Conservation (phyloP, 192 early-diverging fungal genomes). For the Backusella macrospora region DNA sequence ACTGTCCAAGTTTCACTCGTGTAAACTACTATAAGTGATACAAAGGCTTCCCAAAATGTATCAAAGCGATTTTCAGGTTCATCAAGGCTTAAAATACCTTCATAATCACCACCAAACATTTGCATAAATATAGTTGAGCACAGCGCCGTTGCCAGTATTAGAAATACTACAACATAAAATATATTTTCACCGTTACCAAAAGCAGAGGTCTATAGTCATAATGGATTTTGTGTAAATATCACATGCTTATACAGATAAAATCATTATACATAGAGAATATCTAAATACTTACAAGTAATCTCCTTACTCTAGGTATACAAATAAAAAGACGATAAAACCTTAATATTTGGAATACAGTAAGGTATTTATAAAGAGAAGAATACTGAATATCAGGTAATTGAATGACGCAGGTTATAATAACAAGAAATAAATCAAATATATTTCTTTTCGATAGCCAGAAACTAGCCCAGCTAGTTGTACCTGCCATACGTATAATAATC, state of each 20-base stretch:
- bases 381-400: conserved; percentile 52
- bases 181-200: conserved; percentile 40
- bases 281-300: conserved; percentile 45
- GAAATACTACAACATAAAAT: conserved; percentile 35
- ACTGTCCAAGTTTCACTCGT: conserved; percentile 43
- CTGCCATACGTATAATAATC: conserved; percentile 47
- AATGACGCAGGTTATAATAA: conserved; percentile 49
- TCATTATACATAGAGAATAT: not conserved
- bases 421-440: conserved; percentile 49
- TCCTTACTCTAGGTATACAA: conserved; percentile 47
- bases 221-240: not conserved
- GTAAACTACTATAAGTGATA: conserved; percentile 37
- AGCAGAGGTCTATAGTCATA: conserved; percentile 22
- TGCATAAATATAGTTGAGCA: conserved; percentile 40
- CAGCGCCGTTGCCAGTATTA: conserved; percentile 33
- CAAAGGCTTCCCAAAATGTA: conserved; percentile 39
- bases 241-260: not conserved
- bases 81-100: not conserved
- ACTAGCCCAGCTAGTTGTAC: conserved; percentile 29
- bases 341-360: conserved; percentile 57
- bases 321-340: conserved; percentile 52
- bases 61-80: conserved; percentile 30
- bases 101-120: conserved; percentile 41
- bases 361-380: conserved; percentile 45
- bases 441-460: conserved; percentile 51